Evolutionary conservation across 306 rosid species (phyloP).

Genomic region (Cyclanthera cordifolia): DNA sequence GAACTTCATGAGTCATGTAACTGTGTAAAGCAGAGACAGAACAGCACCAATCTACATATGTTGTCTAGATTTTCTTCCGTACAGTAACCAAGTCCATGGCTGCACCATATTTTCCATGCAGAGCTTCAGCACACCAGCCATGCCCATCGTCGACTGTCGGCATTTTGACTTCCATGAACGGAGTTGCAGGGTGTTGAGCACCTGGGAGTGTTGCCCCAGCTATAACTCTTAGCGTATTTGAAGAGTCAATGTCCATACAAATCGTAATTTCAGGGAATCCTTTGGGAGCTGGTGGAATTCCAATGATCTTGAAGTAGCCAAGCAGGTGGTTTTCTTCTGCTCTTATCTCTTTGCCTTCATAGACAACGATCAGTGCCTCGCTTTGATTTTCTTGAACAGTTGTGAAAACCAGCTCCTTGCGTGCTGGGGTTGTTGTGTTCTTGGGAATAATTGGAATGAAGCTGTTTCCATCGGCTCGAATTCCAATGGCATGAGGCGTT

Average conservation of each 20-base stretch:
- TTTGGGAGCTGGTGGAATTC: constrained; percentile 55
- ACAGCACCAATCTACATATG: constrained; percentile 15
- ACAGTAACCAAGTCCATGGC: constrained; percentile 46
- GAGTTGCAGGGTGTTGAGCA: constrained; percentile 30
- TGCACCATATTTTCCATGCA: constrained; percentile 44
- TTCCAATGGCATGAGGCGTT: constrained; percentile 73
- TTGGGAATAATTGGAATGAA: constrained; percentile 54
- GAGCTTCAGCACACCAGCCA: constrained; percentile 77
- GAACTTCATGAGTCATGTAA: neutral
- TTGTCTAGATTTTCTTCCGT: constrained; percentile 29
- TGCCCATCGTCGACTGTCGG: constrained; percentile 77
- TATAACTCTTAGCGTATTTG: constrained; percentile 51
- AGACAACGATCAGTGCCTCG: constrained; percentile 57
- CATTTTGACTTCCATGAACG: constrained; percentile 80
- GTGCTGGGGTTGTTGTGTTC: constrained; percentile 67
- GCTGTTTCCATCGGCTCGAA: constrained; percentile 50
- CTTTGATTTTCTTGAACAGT: constrained; percentile 62
- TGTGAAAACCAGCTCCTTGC: constrained; percentile 57
- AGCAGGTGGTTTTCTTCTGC: constrained; percentile 56
- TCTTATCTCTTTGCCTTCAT: constrained; percentile 57
- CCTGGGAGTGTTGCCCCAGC: constrained; percentile 55
- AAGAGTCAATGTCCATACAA: constrained; percentile 71
- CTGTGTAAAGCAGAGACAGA: neutral
- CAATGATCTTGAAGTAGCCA: constrained; percentile 67
- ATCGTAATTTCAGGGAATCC: constrained; percentile 65